Percentiles rank a stretch among this genome's conserved stretches.
Conservation (phyloP, 1,284 basidiomycete species). For the Sphaerobolus stellatus region DNA sequence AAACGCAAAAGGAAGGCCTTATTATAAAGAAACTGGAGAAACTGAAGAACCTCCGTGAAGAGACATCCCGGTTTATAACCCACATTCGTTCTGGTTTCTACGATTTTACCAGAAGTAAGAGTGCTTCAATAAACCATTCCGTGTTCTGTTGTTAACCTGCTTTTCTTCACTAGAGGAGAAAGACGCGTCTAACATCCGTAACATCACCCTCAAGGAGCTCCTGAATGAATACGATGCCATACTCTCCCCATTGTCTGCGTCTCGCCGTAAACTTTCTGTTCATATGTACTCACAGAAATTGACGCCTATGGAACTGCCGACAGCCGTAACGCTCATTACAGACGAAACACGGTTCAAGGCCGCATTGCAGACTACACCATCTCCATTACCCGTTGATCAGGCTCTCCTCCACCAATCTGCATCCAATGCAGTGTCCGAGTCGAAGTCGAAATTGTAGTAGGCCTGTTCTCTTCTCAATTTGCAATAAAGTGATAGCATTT, state of each 20-base stretch:
- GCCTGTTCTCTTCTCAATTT: no score
- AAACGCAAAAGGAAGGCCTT: constrained; percentile 61
- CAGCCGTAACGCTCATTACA: no score
- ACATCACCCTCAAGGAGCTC: constrained; percentile 76
- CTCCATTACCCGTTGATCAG: no score
- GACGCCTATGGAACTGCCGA: no score
- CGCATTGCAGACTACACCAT: no score
- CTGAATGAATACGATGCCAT: constrained; percentile 69
- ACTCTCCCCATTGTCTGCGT: constrained; percentile 69
- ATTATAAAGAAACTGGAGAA: constrained; percentile 71
- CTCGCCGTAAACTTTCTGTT: constrained; percentile 77
- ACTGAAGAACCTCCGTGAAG: constrained; percentile 69
- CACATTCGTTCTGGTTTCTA: constrained; percentile 76
- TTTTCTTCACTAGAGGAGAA: constrained; percentile 47
- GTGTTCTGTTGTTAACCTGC: constrained; percentile 15
- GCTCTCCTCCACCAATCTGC: no score
- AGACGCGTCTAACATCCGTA: constrained; percentile 65
- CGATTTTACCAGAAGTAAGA: constrained; percentile 71
- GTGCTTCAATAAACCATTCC: neutral
- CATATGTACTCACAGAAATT: constrained; percentile 76
- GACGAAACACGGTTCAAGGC: no score
- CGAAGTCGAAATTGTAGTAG: no score
- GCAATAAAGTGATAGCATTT: no score
- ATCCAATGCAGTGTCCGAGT: no score
- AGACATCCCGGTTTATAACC: constrained; percentile 62